Percentiles rank a stretch among this genome's conserved stretches.
phyloP scores from a whole-genome alignment of 1,139 yeast genomes.

The Blastobotrys arbuscula region DNA sequence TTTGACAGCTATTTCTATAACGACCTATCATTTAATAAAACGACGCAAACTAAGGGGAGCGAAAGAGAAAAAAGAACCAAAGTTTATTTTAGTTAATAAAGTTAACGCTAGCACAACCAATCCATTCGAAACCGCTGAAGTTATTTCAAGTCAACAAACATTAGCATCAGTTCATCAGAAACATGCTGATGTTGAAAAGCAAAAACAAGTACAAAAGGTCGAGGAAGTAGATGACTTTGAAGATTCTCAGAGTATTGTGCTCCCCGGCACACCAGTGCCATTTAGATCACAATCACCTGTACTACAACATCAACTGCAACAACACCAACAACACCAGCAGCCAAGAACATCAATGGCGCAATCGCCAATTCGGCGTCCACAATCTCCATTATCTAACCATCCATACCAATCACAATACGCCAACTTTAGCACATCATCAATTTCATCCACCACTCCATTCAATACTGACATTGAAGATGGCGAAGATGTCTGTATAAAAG shows the following conservation, averaged over 20 bases:
- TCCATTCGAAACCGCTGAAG: neutral
- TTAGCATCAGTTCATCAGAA: neutral
- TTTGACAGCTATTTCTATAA: neutral
- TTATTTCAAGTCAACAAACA: conserved; percentile 1
- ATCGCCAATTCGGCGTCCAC: neutral
- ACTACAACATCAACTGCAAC: neutral
- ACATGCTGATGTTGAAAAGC: neutral
- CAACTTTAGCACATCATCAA: neutral
- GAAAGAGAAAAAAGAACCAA: neutral
- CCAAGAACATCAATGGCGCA: neutral
- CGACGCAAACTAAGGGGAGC: neutral
- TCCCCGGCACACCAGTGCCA: conserved; percentile 2
- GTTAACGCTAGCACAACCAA: no score
- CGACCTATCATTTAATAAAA: neutral
- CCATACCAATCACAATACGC: neutral
- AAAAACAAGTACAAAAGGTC: neutral
- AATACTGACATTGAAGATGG: neutral
- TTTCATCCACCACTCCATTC: neutral
- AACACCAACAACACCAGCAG: neutral
- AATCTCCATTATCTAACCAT: neutral
- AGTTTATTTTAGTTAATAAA: neutral
- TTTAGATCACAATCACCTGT: conserved; percentile 1
- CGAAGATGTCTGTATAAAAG: neutral
- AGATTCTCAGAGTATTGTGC: neutral
- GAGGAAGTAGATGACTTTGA: neutral